Evolutionary conservation across 2,329 filamentous ascomycete genomes (phyloP), one percentile per base, ranked within the genome.

Genomic region (Ambrosiella cleistominuta): DNA sequence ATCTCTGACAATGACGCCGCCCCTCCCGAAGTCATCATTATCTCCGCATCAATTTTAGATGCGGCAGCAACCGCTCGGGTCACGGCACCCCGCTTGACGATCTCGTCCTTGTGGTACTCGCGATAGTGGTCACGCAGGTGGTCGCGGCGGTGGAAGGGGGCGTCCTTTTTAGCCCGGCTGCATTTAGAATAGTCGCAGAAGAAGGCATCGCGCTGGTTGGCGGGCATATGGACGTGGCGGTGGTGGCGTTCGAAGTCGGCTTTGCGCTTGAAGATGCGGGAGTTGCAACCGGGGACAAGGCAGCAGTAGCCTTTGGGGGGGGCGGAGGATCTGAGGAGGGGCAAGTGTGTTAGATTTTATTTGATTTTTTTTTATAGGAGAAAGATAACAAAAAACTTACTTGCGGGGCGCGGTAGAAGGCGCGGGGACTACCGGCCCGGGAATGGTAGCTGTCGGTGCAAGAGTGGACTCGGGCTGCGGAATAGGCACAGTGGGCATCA

Each of bases 81-180:
- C 37, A 54, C 53, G 37, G 66, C 66, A 36, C 72, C 71, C 15
- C 75, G 72, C 68, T 75, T 75, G 63, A 70, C 68, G 39, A 78
- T 71, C 61, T 79, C 76, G 64, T 81, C 78, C 57, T 70, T 70
- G 69, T 81, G 78, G 61, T 70, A 77, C 51, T 76, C 72, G 38
- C 78, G 72, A 42, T 78, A 71, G 64, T 81, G 78, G 59, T 79
- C 77, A 42, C 78, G 71, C 64, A 73, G 78, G 66, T 81, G 78
- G 62, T 81, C 78, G 38, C 74, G 72, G 39, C 78, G 72, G 62
- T 71, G 70, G 63, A 81, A 80, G 1, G 76, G 73, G n/a, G 60
- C 55, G 15, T 61, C 58, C 1, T 71, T 67, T 5, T 65, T 64
- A 36, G 66, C 67, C 7, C 78, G 73, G 27, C 65, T 61, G 64